phyloP scores from a whole-genome alignment of 2,329 filamentous ascomycete species.

The Pseudogymnoascus sp. region DNA sequence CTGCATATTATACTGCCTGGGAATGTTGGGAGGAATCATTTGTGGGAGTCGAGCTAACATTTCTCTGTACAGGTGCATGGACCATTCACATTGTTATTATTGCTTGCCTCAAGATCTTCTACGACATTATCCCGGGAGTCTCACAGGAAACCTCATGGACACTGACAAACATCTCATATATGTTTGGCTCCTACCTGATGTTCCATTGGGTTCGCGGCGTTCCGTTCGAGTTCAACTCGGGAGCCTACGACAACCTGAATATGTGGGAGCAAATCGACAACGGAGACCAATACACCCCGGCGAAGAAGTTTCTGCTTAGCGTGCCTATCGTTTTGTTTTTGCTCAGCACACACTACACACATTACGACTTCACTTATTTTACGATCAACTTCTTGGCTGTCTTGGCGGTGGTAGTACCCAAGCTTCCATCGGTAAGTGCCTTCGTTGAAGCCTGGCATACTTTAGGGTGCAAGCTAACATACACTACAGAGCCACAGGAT shows the following conservation, averaged over 20 bases:
- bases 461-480: constrained; percentile 16
- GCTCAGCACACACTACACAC: constrained; percentile 96
- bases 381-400: constrained; percentile 94
- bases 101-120: constrained; percentile 84
- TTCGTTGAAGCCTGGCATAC: background rate
- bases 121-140: constrained; percentile 90
- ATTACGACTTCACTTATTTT: constrained; percentile 95
- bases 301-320: constrained; percentile 94
- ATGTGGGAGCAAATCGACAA: constrained; percentile 99
- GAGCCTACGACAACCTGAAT: constrained; percentile 97
- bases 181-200: constrained; percentile 98
- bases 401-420: constrained; percentile 87
- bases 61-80: constrained; percentile 67
- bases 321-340: constrained; percentile 93
- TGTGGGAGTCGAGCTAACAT: background rate
- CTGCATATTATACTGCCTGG: background rate
- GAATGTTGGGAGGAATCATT: background rate
- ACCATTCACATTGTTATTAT: constrained; percentile 95
- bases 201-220: constrained; percentile 98
- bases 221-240: constrained; percentile 97
- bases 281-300: constrained; percentile 94
- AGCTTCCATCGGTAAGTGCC: constrained; percentile 76
- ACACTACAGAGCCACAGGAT: constrained; percentile 61
- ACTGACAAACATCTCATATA: constrained; percentile 96
- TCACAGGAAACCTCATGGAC: constrained; percentile 99